phyloP scores from a whole-genome alignment of 441 rosid species.

The Corymbia calophylla region DNA sequence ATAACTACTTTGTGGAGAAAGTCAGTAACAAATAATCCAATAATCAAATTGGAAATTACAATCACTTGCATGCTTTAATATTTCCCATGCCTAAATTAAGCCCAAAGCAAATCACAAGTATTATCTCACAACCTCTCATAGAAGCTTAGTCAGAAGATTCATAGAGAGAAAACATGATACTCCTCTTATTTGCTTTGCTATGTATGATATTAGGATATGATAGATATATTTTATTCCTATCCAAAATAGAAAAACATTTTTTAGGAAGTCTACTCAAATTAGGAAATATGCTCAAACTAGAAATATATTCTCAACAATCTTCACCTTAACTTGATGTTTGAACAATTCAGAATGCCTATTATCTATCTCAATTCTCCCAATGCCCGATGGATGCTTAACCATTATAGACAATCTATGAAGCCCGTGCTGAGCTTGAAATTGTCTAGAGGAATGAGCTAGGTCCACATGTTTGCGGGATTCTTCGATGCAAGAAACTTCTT shows the following conservation, averaged over 20 bases:
- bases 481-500: background rate
- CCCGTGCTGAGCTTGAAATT: background rate
- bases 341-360: background rate
- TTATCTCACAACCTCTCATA: background rate
- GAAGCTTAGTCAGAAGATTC: background rate
- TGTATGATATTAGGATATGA: background rate
- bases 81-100: accelerated
- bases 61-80: accelerated
- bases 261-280: background rate
- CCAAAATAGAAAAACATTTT: background rate
- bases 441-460: background rate
- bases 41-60: background rate
- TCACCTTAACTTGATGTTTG: background rate
- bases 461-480: background rate
- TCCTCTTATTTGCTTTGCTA: background rate
- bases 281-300: background rate
- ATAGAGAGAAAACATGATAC: background rate
- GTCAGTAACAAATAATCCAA: accelerated
- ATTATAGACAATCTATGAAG: background rate
- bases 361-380: background rate
- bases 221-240: no score
- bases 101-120: background rate
- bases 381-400: background rate
- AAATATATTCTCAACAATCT: background rate
- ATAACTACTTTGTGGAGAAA: accelerated